Base-by-base conservation (phyloP, 345 rosid genomes). In the Rhizophora apiculata region DNA sequence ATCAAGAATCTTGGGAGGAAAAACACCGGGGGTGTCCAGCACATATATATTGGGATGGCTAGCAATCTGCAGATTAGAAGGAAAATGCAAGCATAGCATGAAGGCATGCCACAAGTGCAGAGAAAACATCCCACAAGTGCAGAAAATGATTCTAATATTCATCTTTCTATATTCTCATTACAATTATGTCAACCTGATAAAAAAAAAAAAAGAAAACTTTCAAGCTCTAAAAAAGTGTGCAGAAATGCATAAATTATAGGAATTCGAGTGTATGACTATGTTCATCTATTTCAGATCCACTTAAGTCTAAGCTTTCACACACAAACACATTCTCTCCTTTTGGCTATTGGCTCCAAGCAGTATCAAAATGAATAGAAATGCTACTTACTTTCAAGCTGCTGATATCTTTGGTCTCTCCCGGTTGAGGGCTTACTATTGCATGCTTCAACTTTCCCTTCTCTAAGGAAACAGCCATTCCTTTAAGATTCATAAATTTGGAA, bases 401-500 rank as follows among this genome's bases (percentile, higher is more conserved):
- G 75, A 93, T 93, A 68, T 88, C 87, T 83, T 85, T 90, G 3
- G 96, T 90, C 74, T 88, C 92, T 70, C 93, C 94, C 8, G 96
- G 98, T n/a, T 83, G 81, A 16, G 96, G 76, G 78, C 87, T 93
- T 68, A 89, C 92, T 2, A 51, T 75, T 29, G 87, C 84, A 79
- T 85, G 92, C 86, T 82, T 90, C 71, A 90, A 82, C 79, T 82
- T 92, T 54, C 98, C 96, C 78, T 88, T 92, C 81, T 90, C 97
- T 93, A 51, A 3, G 27, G 63, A 66, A 67, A 49, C 46, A 31
- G 51, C 10, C 2, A 46, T 8, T 56, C 30, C 27, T 56, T 56
- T 24, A 9, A 27, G 13, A 43, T 43, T 43, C 49, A 43, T 5
- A 43, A 13, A 43, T 13, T 43, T 39, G 16, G 29, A 10, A 60